Conservation (phyloP, 1,139 yeast species). For the Suhomyces bokatorum region DNA sequence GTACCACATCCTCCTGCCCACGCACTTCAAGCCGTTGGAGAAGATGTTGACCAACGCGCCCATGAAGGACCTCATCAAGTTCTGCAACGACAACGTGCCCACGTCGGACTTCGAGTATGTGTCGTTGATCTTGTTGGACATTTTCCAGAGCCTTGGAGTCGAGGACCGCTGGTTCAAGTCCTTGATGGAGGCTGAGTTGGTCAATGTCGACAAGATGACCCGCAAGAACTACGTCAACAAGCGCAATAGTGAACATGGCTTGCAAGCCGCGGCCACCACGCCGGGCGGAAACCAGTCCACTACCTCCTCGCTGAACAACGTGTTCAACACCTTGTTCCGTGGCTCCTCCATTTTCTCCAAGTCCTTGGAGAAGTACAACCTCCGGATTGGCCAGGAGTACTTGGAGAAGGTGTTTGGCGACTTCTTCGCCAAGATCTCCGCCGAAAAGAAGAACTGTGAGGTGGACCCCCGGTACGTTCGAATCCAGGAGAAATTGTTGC, state of each 20-base stretch:
- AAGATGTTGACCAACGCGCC: slow-evolving; percentile 54
- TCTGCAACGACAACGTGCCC: slow-evolving; percentile 43
- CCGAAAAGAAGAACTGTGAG: slow-evolving; percentile 61
- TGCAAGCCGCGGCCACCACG: not conserved
- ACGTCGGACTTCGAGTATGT: slow-evolving; percentile 54
- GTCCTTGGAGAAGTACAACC: slow-evolving; percentile 73
- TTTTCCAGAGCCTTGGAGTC: slow-evolving; percentile 61
- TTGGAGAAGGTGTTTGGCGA: slow-evolving; percentile 71
- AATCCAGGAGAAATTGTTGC: slow-evolving; percentile 40
- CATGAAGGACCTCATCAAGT: slow-evolving; percentile 50
- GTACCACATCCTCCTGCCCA: slow-evolving; percentile 60
- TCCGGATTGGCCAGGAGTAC: slow-evolving; percentile 77
- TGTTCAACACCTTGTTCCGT: slow-evolving; percentile 75
- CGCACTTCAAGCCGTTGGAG: slow-evolving; percentile 60
- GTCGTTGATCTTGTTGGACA: slow-evolving; percentile 58
- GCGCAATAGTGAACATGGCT: slow-evolving; percentile 18
- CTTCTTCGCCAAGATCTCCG: slow-evolving; percentile 57
- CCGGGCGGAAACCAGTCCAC: not conserved
- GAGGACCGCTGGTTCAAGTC: slow-evolving; percentile 72
- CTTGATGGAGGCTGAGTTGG: slow-evolving; percentile 65
- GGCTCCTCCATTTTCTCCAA: slow-evolving; percentile 84
- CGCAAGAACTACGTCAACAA: slow-evolving; percentile 38
- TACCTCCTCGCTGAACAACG: slow-evolving; percentile 37
- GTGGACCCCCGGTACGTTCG: slow-evolving; percentile 64
- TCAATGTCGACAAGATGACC: slow-evolving; percentile 47